Evolutionary conservation across 305 asterid genomes (phyloP).

Genomic region (Fraxinus baroniana): DNA sequence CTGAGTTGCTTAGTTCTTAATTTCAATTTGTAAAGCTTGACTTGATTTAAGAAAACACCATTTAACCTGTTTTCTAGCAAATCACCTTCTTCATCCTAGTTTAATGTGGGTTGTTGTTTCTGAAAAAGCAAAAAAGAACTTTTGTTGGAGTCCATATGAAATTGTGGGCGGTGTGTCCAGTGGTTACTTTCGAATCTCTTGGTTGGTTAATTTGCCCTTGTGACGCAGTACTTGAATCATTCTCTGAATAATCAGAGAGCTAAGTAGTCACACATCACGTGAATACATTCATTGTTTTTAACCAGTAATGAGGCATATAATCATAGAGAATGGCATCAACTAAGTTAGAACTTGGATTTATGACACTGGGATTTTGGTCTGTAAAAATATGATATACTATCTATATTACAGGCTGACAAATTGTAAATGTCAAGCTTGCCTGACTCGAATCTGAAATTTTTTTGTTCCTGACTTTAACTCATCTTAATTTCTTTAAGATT

Average conservation of each 20-base stretch:
- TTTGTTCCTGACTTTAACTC: background rate
- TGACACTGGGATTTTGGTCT: background rate
- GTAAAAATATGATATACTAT: background rate
- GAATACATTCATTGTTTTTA: background rate
- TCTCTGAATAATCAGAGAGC: conserved; percentile 1
- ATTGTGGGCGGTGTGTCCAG: background rate
- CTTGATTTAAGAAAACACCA: background rate
- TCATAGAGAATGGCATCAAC: background rate
- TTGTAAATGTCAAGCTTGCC: background rate
- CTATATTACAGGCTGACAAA: background rate
- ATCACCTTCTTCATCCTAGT: background rate
- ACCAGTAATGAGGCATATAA: background rate
- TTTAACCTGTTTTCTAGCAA: background rate
- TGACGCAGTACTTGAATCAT: background rate
- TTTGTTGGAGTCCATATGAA: background rate
- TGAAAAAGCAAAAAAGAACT: background rate
- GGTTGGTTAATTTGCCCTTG: background rate
- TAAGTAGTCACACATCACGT: background rate
- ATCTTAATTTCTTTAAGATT: background rate
- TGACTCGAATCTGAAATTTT: background rate
- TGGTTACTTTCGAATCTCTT: background rate
- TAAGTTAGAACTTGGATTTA: background rate
- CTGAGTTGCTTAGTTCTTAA: background rate
- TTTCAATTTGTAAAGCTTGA: background rate
- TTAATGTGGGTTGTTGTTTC: background rate